Percentiles rank a stretch among this genome's conserved stretches.
Conservation (phyloP, 306 rosid species). For the Malus asiatica region DNA sequence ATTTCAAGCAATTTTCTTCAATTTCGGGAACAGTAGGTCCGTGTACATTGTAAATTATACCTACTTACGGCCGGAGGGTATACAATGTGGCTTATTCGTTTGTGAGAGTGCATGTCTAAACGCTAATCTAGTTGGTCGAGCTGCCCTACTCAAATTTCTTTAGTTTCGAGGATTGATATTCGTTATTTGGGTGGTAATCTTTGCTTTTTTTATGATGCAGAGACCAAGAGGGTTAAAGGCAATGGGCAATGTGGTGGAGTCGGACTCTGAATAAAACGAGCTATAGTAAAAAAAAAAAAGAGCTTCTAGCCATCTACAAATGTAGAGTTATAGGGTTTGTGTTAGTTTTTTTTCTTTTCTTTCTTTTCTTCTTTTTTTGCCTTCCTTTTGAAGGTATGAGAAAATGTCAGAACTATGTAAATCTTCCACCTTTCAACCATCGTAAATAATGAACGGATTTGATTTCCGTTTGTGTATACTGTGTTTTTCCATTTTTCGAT, state of each 20-base stretch:
- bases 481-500: not conserved
- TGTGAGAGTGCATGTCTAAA: not conserved
- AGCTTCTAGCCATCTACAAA: not conserved
- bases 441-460: slow-evolving; percentile 13
- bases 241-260: slow-evolving; percentile 85
- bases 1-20: too few relatives aligned
- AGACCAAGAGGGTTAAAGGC: slow-evolving; percentile 92
- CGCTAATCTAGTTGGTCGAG: not conserved
- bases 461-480: slow-evolving; percentile 5
- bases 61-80: not conserved
- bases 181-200: too few relatives aligned
- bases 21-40: not conserved
- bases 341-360: not conserved
- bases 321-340: slow-evolving; percentile 8
- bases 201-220: slow-evolving; percentile 30
- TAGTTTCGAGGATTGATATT: not conserved
- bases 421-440: slow-evolving; percentile 13
- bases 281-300: not conserved
- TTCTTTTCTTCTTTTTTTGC: not conserved
- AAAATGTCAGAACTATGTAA: slow-evolving; percentile 29
- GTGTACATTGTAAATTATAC: not conserved
- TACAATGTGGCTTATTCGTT: not conserved
- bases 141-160: too few relatives aligned
- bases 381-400: slow-evolving; percentile 9
- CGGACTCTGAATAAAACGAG: slow-evolving; percentile 54